phyloP scores from a whole-genome alignment of 1,284 basidiomycete species.

The Sporisorium iseilematis-ciliati region DNA sequence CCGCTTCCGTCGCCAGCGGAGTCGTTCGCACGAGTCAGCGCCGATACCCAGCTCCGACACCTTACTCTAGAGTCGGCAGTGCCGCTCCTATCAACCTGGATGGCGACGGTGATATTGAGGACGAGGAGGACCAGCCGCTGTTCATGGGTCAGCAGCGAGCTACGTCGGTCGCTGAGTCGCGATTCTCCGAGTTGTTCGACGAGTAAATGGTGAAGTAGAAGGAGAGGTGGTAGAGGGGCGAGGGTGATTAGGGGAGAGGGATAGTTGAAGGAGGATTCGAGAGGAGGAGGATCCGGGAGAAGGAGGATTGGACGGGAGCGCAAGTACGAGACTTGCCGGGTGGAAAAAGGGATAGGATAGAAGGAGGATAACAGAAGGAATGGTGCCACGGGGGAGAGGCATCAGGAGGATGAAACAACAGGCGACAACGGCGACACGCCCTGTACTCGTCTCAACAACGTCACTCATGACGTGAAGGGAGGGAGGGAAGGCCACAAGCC shows the following conservation, averaged over 20 bases:
- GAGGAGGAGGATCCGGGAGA: too few species aligned
- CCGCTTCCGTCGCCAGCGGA: slow-evolving; percentile 4
- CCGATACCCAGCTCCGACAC: not conserved
- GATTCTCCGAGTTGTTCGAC: slow-evolving; percentile 4
- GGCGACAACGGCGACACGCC: too few species aligned
- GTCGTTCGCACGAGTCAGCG: not conserved
- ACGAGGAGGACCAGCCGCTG: not conserved
- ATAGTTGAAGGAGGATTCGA: too few species aligned
- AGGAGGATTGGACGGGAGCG: too few species aligned
- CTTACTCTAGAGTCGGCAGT: not conserved
- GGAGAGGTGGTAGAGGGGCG: not conserved
- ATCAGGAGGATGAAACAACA: too few species aligned
- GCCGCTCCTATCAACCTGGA: not conserved
- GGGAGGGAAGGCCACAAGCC: too few species aligned
- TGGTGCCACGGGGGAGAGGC: too few species aligned
- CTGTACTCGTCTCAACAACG: too few species aligned
- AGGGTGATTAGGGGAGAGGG: not conserved
- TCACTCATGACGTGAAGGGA: too few species aligned
- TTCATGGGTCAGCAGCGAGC: not conserved
- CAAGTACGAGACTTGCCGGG: too few species aligned
- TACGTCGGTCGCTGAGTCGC: slow-evolving; percentile 1
- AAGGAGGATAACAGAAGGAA: too few species aligned
- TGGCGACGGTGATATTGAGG: not conserved
- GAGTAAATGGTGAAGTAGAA: not conserved
- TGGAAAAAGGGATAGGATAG: too few species aligned